Conservation (phyloP, 345 rosid species). For the Brassica carinata region DNA sequence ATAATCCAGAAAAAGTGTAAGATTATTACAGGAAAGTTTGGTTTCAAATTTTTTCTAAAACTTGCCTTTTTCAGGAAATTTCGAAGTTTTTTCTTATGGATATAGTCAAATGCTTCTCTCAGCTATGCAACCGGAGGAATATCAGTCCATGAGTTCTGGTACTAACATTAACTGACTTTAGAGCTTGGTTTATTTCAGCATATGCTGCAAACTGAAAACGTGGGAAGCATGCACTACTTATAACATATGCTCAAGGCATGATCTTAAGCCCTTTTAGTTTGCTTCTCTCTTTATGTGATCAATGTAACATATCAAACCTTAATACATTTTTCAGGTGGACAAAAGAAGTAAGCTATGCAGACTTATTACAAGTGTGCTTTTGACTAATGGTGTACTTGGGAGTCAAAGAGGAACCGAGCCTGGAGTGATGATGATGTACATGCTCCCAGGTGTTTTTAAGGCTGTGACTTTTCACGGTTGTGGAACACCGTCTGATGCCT, state of each 20-base stretch:
- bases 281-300: background rate
- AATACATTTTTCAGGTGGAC: constrained; percentile 56
- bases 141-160: constrained; percentile 82
- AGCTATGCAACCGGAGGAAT: constrained; percentile 94
- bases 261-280: background rate
- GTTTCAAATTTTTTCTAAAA: constrained; percentile 27
- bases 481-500: constrained; percentile 40
- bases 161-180: constrained; percentile 23
- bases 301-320: constrained; percentile 15
- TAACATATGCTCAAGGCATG: constrained; percentile 84
- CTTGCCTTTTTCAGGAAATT: constrained; percentile 53
- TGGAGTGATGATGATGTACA: constrained; percentile 81
- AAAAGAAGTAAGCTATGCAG: constrained; percentile 11
- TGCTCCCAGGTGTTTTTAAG: constrained; percentile 94
- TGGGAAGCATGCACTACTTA: constrained; percentile 91
- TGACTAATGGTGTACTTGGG: constrained; percentile 63
- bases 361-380: too few relatives aligned
- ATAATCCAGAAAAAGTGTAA: background rate
- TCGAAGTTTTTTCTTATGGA: constrained; percentile 72
- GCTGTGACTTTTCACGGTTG: constrained; percentile 55
- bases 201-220: constrained; percentile 62
- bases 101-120: constrained; percentile 72
- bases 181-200: constrained; percentile 1
- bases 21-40: background rate
- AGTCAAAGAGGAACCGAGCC: constrained; percentile 90